Evolutionary conservation across 1,139 yeast genomes (phyloP), one percentile per base, ranked within the genome.

Genomic region (Magnusiomyces paraingens): DNA sequence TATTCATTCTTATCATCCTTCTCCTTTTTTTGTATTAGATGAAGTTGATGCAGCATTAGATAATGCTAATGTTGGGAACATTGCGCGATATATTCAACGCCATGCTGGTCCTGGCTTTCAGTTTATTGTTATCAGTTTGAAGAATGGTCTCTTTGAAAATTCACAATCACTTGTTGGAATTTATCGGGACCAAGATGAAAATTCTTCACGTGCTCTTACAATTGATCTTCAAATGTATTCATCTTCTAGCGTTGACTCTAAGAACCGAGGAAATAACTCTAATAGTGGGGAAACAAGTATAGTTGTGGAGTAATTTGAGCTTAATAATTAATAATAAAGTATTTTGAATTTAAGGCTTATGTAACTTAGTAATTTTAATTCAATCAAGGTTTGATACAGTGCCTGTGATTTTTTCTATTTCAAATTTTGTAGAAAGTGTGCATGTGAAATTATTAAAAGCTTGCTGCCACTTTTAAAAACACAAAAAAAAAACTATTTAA

Each of bases 1-100:
- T 1, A 82, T 91, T 52, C 97, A 93, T 67, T 84, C 95, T 0
- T 87, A 74, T 70, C 94, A 85, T 54, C 98, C 98, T 1, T 85
- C 97, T 0, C 99, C 99, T 22, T 93, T 93, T 68, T 93, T 93
- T 66, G 96, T 93, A 0, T 74, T 93, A 50, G 99, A 93, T 69
- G 99, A 93, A 71, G 91, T 93, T 17, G 99, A 93, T 72, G 98
- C 99, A 1, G 98, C 99, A 0, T 77, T 93, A 58, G 99, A 93
- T 69, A 84, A 87, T 59, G 82, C 90, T 17, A 93, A 93, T 66
- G 97, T 94, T 22, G 81, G 81, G 52, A 81, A 82, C 62, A 84
- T 93, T 57, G 96, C 96, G 14, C 83, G 82, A 56, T 94, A 91
- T 66, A 89, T 93, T 59, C 78, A 79, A 55, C 80, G 79, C 59